phyloP scores from a whole-genome alignment of 768 basidiomycete species.

The Boletus vinaceobasis region DNA sequence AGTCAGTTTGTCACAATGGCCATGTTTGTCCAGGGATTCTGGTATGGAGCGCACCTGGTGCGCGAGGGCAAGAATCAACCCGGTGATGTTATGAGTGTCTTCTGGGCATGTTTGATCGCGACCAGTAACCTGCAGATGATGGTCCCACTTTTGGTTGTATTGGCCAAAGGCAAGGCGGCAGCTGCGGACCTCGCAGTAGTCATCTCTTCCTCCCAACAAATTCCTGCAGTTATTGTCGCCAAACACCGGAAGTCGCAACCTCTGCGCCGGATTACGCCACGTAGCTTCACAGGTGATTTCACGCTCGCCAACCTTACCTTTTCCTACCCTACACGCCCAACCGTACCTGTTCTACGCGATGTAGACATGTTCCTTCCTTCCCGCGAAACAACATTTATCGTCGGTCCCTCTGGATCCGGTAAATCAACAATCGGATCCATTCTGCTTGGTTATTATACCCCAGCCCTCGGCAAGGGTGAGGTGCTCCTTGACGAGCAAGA shows the following conservation, averaged over 20 bases:
- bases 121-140: constrained; percentile 84
- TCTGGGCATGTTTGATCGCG: constrained; percentile 95
- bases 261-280: constrained; percentile 66
- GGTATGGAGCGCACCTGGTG: constrained; percentile 92
- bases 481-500: constrained; percentile 82
- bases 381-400: constrained; percentile 73
- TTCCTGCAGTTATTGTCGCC: constrained; percentile 23
- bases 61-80: constrained; percentile 61
- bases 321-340: constrained; percentile 70
- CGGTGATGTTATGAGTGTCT: constrained; percentile 92
- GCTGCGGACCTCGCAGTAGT: constrained; percentile 28
- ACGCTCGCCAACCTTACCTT: constrained; percentile 58
- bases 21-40: constrained; percentile 97
- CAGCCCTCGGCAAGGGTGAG: constrained; percentile 47
- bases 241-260: constrained; percentile 17
- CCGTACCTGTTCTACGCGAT: constrained; percentile 52
- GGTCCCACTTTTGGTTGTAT: constrained; percentile 72
- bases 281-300: constrained; percentile 67
- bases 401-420: constrained; percentile 75
- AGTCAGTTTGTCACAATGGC: constrained; percentile 81
- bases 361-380: constrained; percentile 69
- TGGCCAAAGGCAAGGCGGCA: constrained; percentile 60
- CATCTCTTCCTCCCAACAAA: constrained; percentile 34
- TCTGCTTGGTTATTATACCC: constrained; percentile 69
- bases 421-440: constrained; percentile 70